A percentile compares a stretch with the other conserved stretches of the same genome.
Conservation (phyloP, 805 yeast genomes). For the Ogataea ramenticola region DNA sequence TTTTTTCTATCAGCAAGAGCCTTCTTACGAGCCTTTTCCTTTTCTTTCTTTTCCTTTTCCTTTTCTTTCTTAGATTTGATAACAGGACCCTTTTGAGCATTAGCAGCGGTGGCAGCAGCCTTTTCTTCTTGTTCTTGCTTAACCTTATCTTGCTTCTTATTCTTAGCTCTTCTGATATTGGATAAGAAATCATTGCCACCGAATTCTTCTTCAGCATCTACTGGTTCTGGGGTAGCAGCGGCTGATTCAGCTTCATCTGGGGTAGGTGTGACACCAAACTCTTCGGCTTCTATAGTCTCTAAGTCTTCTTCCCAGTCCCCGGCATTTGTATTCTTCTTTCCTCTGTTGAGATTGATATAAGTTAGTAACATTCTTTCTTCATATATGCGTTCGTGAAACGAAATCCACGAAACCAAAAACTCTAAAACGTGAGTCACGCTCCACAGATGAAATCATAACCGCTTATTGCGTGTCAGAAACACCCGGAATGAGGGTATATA, state of each 20-base stretch:
- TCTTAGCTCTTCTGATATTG: constrained; percentile 72
- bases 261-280: constrained; percentile 29
- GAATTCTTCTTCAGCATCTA: constrained; percentile 33
- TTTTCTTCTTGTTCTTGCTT: constrained; percentile 49
- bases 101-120: constrained; percentile 23
- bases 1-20: constrained; percentile 85
- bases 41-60: constrained; percentile 92
- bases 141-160: constrained; percentile 64
- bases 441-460: no score
- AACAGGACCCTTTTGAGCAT: constrained; percentile 43
- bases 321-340: constrained; percentile 59
- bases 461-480: no score
- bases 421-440: no score
- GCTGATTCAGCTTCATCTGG: constrained; percentile 26
- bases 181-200: constrained; percentile 70
- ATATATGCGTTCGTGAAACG: no score
- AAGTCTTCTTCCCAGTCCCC: constrained; percentile 80
- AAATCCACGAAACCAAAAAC: no score
- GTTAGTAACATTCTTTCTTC: not conserved
- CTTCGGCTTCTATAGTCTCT: constrained; percentile 48
- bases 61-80: constrained; percentile 89
- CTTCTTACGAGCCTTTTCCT: constrained; percentile 84
- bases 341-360: constrained; percentile 25
- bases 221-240: constrained; percentile 15
- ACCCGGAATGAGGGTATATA: constrained; percentile 1